Evolutionary conservation across 352 stramenopile species (phyloP), one percentile per base, ranked within the genome.

Genomic region (Pythium periplocum): DNA sequence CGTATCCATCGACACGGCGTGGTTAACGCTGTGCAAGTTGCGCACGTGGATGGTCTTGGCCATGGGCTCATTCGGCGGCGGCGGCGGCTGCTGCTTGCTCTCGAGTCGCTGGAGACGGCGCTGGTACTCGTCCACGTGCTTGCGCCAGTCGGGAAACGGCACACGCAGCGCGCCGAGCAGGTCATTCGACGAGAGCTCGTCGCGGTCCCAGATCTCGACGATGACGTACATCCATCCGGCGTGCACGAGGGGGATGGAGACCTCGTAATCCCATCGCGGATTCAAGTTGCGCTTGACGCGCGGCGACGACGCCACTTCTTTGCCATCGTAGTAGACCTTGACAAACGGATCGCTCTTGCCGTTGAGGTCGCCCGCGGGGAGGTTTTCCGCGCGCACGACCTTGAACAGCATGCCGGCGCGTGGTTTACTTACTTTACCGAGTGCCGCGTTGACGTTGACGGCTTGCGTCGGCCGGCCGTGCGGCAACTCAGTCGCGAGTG

Each of bases 301-400:
- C n/a, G 68, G 78, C n/a, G 83, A 87, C 1, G 55, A 43, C 38
- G 64, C 81, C n/a, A 93, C 62, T 49, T 93, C 83, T 46, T 81
- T 81, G 12, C 74, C 69, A 46, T 93, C 83, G 61, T 90, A 93
- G 44, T 70, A 68, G 37, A 93, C 67, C 45, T 74, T 69, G 8
- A 90, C 79, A 59, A 86, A 91, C 59, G 83, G 78, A 48, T 93
- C 83, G 46, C 78, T 86, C 54, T 69, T 84, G 53, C 75, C 77
- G 40, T 72, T 82, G 35, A 77, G 12, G 59, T 91, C 81, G 12
- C 67, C 64, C 39, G 78, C 68, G 17, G 75, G 75, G 48, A 93
- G 63, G 48, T 84, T 75, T 66, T 93, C 83, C 6, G 80, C 83
- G 45, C 76, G 78, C 38, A 91, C 66, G 59, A 93, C 75, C 66